Evolutionary conservation across 441 rosid genomes (phyloP).

Genomic region (Populus hybrid): DNA sequence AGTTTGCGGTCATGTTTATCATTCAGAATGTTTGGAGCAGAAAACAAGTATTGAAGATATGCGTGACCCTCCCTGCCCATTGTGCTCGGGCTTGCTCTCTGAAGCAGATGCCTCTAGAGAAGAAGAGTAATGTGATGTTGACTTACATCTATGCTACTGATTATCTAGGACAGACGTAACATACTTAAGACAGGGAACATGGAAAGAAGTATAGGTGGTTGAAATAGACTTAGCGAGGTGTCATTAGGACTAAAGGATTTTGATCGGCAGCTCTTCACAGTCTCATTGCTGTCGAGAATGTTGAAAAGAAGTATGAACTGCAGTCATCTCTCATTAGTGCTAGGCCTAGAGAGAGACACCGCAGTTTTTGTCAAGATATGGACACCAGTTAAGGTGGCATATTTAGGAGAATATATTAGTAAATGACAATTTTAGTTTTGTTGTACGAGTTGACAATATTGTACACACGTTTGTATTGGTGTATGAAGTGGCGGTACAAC

Average conservation of each 20-base stretch:
- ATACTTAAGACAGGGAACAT: background rate
- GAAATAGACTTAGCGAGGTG: slow-evolving; percentile 9
- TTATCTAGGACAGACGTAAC: slow-evolving; percentile 13
- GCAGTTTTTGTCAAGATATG: slow-evolving; percentile 7
- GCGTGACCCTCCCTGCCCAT: slow-evolving; percentile 51
- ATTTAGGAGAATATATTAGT: background rate
- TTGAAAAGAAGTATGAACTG: background rate
- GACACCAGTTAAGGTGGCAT: background rate
- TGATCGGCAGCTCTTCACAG: background rate
- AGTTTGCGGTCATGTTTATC: slow-evolving; percentile 65
- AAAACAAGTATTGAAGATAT: slow-evolving; percentile 41
- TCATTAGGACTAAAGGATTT: background rate
- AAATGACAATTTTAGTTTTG: background rate
- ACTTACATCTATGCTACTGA: slow-evolving; percentile 9
- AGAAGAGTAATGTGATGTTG: slow-evolving; percentile 24
- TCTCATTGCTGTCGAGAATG: background rate
- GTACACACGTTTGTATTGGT: background rate
- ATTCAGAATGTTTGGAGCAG: slow-evolving; percentile 61
- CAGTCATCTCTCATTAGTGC: background rate
- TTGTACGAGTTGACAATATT: background rate
- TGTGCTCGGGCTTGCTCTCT: slow-evolving; percentile 33
- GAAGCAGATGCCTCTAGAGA: slow-evolving; percentile 23
- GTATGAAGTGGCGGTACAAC: background rate
- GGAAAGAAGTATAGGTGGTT: slow-evolving; percentile 21
- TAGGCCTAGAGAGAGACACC: background rate